These are phyloP conservation scores for Croton setiger DNA, from an alignment of 441 rosid species.

Conservation along the genomic window DNA sequence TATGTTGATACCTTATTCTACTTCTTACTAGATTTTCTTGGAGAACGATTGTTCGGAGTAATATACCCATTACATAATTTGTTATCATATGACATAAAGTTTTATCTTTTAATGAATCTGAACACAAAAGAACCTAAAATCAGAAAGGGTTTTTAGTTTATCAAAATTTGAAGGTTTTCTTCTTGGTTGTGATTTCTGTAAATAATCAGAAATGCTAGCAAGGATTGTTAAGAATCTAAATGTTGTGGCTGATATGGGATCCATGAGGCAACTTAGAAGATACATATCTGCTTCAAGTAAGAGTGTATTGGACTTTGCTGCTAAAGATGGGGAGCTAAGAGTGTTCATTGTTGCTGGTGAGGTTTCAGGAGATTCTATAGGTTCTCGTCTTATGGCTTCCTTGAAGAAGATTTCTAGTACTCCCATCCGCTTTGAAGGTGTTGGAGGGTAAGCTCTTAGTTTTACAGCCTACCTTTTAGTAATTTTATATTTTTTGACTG, in stretches of 20 bases:
- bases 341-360: slow-evolving; percentile 79
- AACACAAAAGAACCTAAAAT: background rate
- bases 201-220: slow-evolving; percentile 8
- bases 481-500: background rate
- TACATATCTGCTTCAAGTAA: slow-evolving; percentile 36
- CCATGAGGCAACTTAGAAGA: slow-evolving; percentile 27
- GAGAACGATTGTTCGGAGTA: background rate
- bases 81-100: background rate
- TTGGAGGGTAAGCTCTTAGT: slow-evolving; percentile 69
- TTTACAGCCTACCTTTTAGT: background rate
- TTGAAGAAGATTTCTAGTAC: slow-evolving; percentile 61
- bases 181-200: background rate
- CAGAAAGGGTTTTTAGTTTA: too few species aligned
- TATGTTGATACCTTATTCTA: background rate
- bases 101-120: background rate
- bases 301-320: slow-evolving; percentile 41
- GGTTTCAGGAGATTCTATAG: slow-evolving; percentile 83
- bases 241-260: slow-evolving; percentile 14
- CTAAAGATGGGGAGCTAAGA: slow-evolving; percentile 65
- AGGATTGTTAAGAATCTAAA: slow-evolving; percentile 9
- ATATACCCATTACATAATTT: background rate
- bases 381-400: slow-evolving; percentile 81
- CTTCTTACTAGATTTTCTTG: background rate
- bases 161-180: background rate
- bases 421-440: slow-evolving; percentile 71